Evolutionary conservation across 768 basidiomycete species (phyloP).

Genomic region (Tulasnella sp.): DNA sequence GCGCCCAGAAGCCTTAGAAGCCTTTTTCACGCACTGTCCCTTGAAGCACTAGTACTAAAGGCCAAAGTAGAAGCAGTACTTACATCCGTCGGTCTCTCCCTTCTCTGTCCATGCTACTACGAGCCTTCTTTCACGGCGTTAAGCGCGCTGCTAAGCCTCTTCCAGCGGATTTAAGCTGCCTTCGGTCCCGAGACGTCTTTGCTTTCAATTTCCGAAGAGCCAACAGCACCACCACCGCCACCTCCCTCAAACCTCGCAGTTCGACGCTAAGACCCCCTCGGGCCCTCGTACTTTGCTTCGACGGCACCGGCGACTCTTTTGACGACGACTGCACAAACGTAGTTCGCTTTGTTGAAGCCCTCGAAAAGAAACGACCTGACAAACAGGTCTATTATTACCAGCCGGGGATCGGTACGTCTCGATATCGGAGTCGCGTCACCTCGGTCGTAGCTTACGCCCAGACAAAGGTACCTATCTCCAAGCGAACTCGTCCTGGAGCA

Average conservation of each 20-base stretch:
- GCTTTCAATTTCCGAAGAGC: too few species aligned
- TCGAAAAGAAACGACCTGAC: conserved; percentile 56
- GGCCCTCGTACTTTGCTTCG: conserved; percentile 64
- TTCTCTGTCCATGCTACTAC: background rate
- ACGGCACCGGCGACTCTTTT: conserved; percentile 49
- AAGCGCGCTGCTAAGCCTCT: background rate
- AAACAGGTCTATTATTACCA: conserved; percentile 69
- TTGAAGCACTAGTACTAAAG: too few species aligned
- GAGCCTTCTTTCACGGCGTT: background rate
- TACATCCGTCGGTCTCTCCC: background rate
- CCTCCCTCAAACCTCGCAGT: too few species aligned
- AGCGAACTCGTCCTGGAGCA: conserved; percentile 52
- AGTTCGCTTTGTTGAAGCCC: conserved; percentile 63
- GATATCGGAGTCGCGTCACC: too few species aligned
- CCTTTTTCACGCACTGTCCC: too few species aligned
- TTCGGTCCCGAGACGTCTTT: background rate
- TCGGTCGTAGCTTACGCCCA: conserved; percentile 34
- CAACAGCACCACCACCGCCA: too few species aligned
- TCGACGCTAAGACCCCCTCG: background rate
- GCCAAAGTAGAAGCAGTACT: too few species aligned
- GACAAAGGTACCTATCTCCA: conserved; percentile 38
- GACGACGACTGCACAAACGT: conserved; percentile 55
- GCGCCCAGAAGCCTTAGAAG: too few species aligned
- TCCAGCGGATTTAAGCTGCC: background rate
- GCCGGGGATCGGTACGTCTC: conserved; percentile 40